These are phyloP conservation scores for Dryas alaskensis DNA, from an alignment of 306 rosid genomes.

Conservation along the genomic window DNA sequence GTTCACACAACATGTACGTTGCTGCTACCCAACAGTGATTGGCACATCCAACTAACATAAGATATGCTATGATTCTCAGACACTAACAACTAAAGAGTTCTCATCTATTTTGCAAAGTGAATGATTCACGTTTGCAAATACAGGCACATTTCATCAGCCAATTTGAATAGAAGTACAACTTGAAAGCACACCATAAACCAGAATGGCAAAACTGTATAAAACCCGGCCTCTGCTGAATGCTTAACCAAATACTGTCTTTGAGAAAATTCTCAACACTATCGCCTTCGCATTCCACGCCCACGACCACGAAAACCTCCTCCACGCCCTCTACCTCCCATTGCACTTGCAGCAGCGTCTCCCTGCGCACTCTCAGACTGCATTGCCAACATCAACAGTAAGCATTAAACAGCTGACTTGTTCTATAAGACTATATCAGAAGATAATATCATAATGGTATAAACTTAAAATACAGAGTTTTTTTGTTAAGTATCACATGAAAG, in stretches of 20 bases:
- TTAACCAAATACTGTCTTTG: not conserved
- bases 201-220: conserved; percentile 9
- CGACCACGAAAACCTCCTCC: conserved; percentile 82
- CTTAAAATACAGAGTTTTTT: too few species aligned
- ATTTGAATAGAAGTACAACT: not conserved
- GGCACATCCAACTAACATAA: not conserved
- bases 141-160: not conserved
- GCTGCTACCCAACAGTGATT: not conserved
- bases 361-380: conserved; percentile 98
- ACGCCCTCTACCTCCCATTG: conserved; percentile 98
- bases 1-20: not conserved
- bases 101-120: not conserved
- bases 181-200: conserved; percentile 9
- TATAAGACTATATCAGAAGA: not conserved
- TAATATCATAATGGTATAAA: not conserved
- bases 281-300: conserved; percentile 92
- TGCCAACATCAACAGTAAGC: conserved; percentile 14
- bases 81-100: not conserved
- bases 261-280: conserved; percentile 24
- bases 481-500: not conserved
- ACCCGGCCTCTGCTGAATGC: conserved; percentile 11
- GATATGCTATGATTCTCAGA: not conserved
- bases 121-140: not conserved
- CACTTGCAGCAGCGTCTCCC: conserved; percentile 97
- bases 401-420: not conserved